Evolutionary conservation across 805 yeast genomes (phyloP).

Genomic region (Candida nanaspora): DNA sequence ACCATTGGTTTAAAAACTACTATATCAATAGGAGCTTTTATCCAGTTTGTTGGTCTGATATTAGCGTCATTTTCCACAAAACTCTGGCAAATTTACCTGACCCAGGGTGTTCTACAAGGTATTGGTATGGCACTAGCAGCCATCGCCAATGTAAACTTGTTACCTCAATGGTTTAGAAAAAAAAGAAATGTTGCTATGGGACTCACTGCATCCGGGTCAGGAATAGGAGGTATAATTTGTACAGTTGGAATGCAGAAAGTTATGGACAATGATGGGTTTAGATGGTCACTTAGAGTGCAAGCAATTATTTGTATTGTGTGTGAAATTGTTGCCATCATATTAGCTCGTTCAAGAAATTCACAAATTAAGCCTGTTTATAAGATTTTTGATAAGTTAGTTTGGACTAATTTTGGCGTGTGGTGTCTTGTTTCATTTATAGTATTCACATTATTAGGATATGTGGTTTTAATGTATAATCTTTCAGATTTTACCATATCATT

Average conservation of each 20-base stretch:
- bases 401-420: conserved; percentile 35
- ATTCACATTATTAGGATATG: conserved; percentile 53
- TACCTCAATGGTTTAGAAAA: conserved; percentile 68
- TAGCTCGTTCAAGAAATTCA: conserved; percentile 32
- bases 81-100: conserved; percentile 59
- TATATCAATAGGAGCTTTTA: conserved; percentile 37
- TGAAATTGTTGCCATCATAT: conserved; percentile 23
- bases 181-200: conserved; percentile 51
- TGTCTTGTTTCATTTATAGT: conserved; percentile 30
- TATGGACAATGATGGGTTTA: conserved; percentile 28
- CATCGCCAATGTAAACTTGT: conserved; percentile 49
- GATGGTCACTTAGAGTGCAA: conserved; percentile 47
- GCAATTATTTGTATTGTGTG: conserved; percentile 31
- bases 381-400: conserved; percentile 34
- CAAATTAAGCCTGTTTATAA: conserved; percentile 28
- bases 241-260: conserved; percentile 42
- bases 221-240: conserved; percentile 44
- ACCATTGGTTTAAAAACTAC: conserved; percentile 32
- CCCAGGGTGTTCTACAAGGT: conserved; percentile 64
- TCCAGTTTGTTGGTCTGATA: conserved; percentile 48
- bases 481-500: conserved; percentile 54
- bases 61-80: conserved; percentile 53
- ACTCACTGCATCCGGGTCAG: conserved; percentile 42
- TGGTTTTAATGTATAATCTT: conserved; percentile 48
- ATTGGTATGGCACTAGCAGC: conserved; percentile 49